Evolutionary conservation across 805 yeast genomes (phyloP), one percentile per base, ranked within the genome.

Genomic region (Cyberlindnera xylosilytica): DNA sequence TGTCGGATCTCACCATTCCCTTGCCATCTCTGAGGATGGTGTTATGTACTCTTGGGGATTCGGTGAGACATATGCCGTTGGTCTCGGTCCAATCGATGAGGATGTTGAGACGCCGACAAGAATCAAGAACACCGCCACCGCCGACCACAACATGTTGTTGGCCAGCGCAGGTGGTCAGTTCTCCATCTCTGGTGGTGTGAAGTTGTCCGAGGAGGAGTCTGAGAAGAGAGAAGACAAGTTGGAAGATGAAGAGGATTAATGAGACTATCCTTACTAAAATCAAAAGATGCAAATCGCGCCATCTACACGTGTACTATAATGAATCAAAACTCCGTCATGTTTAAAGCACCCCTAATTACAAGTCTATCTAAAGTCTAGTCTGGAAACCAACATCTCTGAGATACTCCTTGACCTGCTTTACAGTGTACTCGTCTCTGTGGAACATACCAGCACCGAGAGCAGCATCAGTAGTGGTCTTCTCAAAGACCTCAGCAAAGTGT

Each of bases 391-490:
- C 62, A 1, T 70, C 64, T 35, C 70, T 64, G 60, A 91, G 72
- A 51, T 74, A 80, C 22, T 73, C 61, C 64, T 93, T 93, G 34
- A 93, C 97, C 38, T 89, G 81, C 38, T 76, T 73, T 15, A 93
- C 97, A 11, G 87, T 81, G 64, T 84, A 93, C 57, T 91, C 98
- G 18, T 87, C 90, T 61, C 99, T 75, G 69, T 93, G 99, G 72
- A 93, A 93, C 83, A 93, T 84, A 34, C 99, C 99, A 4, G 99
- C 99, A 29, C 99, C 99, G 31, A 93, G 73, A 15, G 99, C 98
- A 33, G 99, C 99, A 66, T 93, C 99, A 1, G 93, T 83, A 6
- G 76, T 72, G 13, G 97, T 89, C 34, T 82, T 71, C 35, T 70
- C 72, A 58, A 93, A 93, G 2, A 87, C 99, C 50, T 93, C 88